Percentiles rank a stretch among this genome's conserved stretches.
Evolutionary conservation across 257 asterid genomes (phyloP).

Genomic region (Salvia hispanica): DNA sequence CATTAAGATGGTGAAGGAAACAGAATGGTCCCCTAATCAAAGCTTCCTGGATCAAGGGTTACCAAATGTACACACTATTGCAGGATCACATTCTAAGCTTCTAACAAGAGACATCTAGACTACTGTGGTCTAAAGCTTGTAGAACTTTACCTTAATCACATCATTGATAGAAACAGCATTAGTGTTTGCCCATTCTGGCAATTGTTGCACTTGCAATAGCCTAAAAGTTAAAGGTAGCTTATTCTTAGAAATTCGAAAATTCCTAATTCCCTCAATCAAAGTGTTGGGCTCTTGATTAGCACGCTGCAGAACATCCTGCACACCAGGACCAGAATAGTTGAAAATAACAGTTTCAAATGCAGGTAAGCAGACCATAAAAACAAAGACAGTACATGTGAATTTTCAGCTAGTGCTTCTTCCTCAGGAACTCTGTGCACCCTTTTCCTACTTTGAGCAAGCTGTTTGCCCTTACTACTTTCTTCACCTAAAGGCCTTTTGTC

Average conservation of each 20-base stretch:
- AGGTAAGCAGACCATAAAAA: conserved; percentile 10
- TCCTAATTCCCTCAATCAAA: conserved; percentile 52
- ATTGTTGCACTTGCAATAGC: conserved; percentile 71
- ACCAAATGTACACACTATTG: conserved; percentile 2
- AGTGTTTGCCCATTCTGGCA: conserved; percentile 92
- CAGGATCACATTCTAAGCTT: not conserved
- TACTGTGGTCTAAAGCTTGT: conserved; percentile 1
- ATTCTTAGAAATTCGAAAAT: conserved; percentile 54
- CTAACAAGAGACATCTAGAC: conserved; percentile 17
- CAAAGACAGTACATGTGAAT: conserved; percentile 37
- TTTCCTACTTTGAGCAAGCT: conserved; percentile 43
- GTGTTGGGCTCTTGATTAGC: conserved; percentile 31
- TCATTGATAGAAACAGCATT: conserved; percentile 83
- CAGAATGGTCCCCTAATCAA: not conserved
- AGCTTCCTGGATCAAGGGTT: conserved; percentile 15
- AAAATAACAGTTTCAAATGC: conserved; percentile 10
- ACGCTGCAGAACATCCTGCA: conserved; percentile 35
- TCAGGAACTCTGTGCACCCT: conserved; percentile 48
- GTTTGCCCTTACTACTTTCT: conserved; percentile 43
- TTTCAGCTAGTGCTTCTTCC: conserved; percentile 38
- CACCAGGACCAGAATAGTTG: conserved; percentile 23
- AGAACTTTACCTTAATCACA: conserved; percentile 65
- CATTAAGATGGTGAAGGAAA: conserved; percentile 22
- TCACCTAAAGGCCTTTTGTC: conserved; percentile 59
- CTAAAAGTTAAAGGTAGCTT: conserved; percentile 61